Evolutionary conservation across 257 asterid genomes (phyloP).

Genomic region (Solanum pinnatisectum): DNA sequence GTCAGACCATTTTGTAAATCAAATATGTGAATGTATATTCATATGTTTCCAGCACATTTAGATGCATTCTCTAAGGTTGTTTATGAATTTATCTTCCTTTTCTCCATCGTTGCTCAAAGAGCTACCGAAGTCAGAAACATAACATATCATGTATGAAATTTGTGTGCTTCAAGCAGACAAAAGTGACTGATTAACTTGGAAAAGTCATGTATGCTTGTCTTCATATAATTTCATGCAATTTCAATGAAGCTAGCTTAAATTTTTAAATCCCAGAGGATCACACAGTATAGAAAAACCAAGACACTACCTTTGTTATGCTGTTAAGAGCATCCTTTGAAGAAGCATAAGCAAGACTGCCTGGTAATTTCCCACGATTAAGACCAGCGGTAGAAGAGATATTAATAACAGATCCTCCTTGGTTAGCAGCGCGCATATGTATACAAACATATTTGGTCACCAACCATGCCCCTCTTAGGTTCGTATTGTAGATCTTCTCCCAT

Average conservation of each 20-base stretch:
- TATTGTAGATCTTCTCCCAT: conserved; percentile 24
- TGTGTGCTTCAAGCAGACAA: neutral
- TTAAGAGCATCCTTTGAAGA: conserved; percentile 46
- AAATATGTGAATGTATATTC: neutral
- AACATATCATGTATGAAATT: neutral
- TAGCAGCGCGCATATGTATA: conserved; percentile 23
- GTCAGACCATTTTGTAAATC: neutral
- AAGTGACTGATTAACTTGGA: neutral
- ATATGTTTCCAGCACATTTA: neutral
- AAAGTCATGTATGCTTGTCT: neutral
- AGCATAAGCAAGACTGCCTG: conserved; percentile 45
- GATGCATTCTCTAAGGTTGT: neutral
- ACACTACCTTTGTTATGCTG: conserved; percentile 43
- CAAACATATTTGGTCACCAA: conserved; percentile 44
- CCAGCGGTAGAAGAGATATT: conserved; percentile 60
- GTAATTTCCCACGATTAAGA: conserved; percentile 39
- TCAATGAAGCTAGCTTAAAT: neutral
- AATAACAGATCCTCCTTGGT: conserved; percentile 40
- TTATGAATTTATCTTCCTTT: neutral
- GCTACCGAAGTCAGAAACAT: neutral
- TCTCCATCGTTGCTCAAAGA: neutral
- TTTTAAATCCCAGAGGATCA: neutral
- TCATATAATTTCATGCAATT: neutral
- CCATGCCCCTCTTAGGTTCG: conserved; percentile 47
- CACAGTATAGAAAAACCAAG: neutral